These are phyloP conservation scores for Elaphomyces granulatus DNA, from an alignment of 495 filamentous ascomycete genomes.

Conservation along the genomic window DNA sequence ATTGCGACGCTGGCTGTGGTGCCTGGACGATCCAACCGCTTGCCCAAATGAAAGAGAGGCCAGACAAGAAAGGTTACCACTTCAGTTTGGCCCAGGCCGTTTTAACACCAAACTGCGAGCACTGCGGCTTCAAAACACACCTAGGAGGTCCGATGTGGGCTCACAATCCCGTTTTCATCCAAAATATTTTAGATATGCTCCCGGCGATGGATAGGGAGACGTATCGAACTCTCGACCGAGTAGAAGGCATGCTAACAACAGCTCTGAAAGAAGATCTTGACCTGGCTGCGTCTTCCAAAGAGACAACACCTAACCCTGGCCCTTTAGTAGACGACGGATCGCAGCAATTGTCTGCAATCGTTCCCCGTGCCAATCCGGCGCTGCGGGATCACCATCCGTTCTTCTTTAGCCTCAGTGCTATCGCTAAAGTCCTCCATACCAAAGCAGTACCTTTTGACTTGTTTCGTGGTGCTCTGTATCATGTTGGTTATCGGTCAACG, in stretches of 20 bases:
- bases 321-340: constrained; percentile 10
- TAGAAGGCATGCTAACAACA: constrained; percentile 82
- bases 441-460: constrained; percentile 54
- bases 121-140: constrained; percentile 79
- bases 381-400: constrained; percentile 61
- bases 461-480: constrained; percentile 63
- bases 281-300: constrained; percentile 11
- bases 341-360: constrained; percentile 18
- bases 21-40: constrained; percentile 70
- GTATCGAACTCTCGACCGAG: constrained; percentile 64
- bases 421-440: constrained; percentile 64
- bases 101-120: constrained; percentile 47
- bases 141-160: constrained; percentile 89
- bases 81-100: constrained; percentile 58
- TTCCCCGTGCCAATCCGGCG: constrained; percentile 36
- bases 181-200: constrained; percentile 54
- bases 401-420: constrained; percentile 58
- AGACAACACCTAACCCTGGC: too few relatives aligned
- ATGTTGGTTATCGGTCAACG: constrained; percentile 65
- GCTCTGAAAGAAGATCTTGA: constrained; percentile 60
- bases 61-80: constrained; percentile 67
- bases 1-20: constrained; percentile 77
- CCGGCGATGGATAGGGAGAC: constrained; percentile 42
- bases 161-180: constrained; percentile 69
- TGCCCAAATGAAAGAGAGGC: constrained; percentile 44